A percentile compares a stretch with the other conserved stretches of the same genome.
These are phyloP conservation scores for Rosa multiflora DNA, from an alignment of 306 rosid species.

Conservation along the genomic window DNA sequence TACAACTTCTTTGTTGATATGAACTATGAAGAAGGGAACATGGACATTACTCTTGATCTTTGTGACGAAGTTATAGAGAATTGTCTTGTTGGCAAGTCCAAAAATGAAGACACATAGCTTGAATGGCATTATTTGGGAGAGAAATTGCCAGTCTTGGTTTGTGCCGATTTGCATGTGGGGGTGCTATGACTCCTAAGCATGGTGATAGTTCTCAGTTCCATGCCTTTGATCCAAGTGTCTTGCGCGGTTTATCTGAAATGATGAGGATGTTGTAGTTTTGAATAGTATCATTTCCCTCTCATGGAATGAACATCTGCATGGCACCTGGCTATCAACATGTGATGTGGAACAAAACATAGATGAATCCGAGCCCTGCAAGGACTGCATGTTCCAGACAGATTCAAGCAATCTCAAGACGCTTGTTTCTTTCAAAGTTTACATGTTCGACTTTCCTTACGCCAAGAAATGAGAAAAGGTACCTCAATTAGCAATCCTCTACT, in stretches of 20 bases:
- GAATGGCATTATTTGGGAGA: background rate
- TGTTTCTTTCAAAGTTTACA: background rate
- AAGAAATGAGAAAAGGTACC: background rate
- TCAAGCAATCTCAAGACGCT: slow-evolving; percentile 1
- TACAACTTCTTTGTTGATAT: slow-evolving; percentile 74
- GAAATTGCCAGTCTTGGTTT: slow-evolving; percentile 7
- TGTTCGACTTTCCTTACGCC: slow-evolving; percentile 1
- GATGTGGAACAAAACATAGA: background rate
- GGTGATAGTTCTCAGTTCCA: background rate
- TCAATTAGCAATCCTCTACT: background rate
- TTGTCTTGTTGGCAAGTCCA: slow-evolving; percentile 45
- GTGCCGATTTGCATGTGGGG: slow-evolving; percentile 8
- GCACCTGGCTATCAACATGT: background rate
- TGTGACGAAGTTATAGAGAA: slow-evolving; percentile 88
- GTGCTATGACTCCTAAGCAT: background rate
- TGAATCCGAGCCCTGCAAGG: background rate
- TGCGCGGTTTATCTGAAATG: background rate
- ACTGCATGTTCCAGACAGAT: background rate
- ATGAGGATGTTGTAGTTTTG: background rate
- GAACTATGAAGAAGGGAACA: slow-evolving; percentile 74
- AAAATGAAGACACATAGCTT: slow-evolving; percentile 31
- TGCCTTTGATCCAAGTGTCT: background rate
- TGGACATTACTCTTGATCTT: slow-evolving; percentile 68
- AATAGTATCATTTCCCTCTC: background rate
- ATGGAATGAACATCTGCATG: background rate